Evolutionary conservation across 768 basidiomycete genomes (phyloP).

Genomic region (Stropharia rugosoannulata): DNA sequence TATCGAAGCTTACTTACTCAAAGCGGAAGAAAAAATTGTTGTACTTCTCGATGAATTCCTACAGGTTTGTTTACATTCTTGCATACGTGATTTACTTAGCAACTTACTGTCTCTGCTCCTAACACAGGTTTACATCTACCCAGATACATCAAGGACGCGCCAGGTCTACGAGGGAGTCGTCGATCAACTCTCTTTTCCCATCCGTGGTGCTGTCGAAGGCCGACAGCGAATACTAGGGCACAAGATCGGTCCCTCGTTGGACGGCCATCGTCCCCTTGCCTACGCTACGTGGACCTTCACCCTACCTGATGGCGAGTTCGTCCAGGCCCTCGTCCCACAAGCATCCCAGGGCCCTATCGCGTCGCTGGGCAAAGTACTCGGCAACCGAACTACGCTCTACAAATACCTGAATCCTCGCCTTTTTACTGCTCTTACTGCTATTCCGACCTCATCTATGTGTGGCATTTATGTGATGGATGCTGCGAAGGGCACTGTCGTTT

Average conservation of each 20-base stretch:
- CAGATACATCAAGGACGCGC: slow-evolving; percentile 48
- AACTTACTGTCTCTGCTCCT: not conserved
- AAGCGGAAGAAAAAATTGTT: slow-evolving; percentile 46
- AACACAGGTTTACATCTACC: slow-evolving; percentile 62
- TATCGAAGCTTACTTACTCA: slow-evolving; percentile 58
- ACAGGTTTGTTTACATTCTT: slow-evolving; percentile 48
- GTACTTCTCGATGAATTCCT: slow-evolving; percentile 74
- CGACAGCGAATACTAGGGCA: slow-evolving; percentile 57
- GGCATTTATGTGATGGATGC: slow-evolving; percentile 79
- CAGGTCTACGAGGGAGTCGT: slow-evolving; percentile 43
- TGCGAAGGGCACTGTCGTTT: slow-evolving; percentile 74
- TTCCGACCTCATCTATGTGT: slow-evolving; percentile 36
- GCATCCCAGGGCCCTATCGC: slow-evolving; percentile 57
- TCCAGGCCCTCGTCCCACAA: slow-evolving; percentile 52
- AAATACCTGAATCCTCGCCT: slow-evolving; percentile 91
- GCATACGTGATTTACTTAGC: not conserved
- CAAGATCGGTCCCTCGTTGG: slow-evolving; percentile 40
- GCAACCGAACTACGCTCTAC: slow-evolving; percentile 86
- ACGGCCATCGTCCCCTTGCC: slow-evolving; percentile 31
- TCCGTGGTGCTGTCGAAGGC: slow-evolving; percentile 43
- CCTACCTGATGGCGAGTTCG: slow-evolving; percentile 51
- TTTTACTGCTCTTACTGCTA: slow-evolving; percentile 60
- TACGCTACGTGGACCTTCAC: slow-evolving; percentile 47
- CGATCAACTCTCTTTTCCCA: slow-evolving; percentile 52
- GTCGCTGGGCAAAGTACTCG: slow-evolving; percentile 80